phyloP scores from a whole-genome alignment of 495 filamentous ascomycete species.

The Penicillium verhagenii region DNA sequence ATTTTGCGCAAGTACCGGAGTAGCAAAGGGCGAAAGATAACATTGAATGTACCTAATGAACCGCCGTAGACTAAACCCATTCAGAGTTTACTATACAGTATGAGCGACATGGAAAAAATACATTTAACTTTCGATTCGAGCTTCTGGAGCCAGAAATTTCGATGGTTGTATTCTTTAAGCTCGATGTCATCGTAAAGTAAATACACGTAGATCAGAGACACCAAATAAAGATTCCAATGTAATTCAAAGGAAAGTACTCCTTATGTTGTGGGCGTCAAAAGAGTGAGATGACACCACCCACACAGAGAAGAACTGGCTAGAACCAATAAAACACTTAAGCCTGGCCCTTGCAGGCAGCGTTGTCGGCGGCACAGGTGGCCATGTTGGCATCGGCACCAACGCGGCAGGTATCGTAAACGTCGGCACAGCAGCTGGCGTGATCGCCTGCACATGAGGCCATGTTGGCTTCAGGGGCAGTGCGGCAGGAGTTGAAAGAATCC shows the following conservation, averaged over 20 bases:
- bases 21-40: too few relatives aligned
- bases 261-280: not conserved
- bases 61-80: too few relatives aligned
- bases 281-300: not conserved
- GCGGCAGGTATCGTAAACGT: slow-evolving; percentile 10
- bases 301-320: not conserved
- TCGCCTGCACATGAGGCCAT: slow-evolving; percentile 4
- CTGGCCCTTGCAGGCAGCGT: slow-evolving; percentile 13
- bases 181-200: too few relatives aligned
- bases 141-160: too few relatives aligned
- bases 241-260: not conserved
- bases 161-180: too few relatives aligned
- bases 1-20: too few relatives aligned
- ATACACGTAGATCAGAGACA: too few relatives aligned
- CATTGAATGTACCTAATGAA: too few relatives aligned
- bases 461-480: slow-evolving; percentile 5
- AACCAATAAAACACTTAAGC: not conserved
- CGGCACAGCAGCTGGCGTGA: slow-evolving; percentile 7
- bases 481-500: slow-evolving; percentile 10
- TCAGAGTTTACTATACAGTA: too few relatives aligned
- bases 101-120: too few relatives aligned
- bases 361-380: slow-evolving; percentile 6
- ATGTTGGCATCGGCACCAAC: slow-evolving; percentile 6
- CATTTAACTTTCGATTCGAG: too few relatives aligned
- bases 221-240: not conserved